Percentiles rank a stretch among this genome's conserved stretches.
Conservation (phyloP, 352 stramenopile species). For the Globisporangium rhizosaccharum region DNA sequence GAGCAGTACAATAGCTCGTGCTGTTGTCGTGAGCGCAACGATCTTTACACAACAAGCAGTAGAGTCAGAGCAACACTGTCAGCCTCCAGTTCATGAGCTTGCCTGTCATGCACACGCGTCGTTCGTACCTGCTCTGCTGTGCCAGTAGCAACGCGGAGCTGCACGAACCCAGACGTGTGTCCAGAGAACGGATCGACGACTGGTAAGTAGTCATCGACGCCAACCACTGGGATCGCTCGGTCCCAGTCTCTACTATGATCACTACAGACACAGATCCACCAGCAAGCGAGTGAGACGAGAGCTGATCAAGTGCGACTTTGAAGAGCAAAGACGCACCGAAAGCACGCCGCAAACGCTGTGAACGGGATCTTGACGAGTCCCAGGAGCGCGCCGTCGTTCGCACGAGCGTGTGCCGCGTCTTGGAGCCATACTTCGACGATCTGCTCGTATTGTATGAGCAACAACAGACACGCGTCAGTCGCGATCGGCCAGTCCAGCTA, state of each 20-base stretch:
- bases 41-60: slow-evolving; percentile 12
- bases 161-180: slow-evolving; percentile 23
- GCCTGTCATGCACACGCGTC: neutral
- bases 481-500: too few species aligned
- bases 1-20: slow-evolving; percentile 22
- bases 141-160: slow-evolving; percentile 29
- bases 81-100: neutral
- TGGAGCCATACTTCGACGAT: slow-evolving; percentile 40
- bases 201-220: slow-evolving; percentile 24
- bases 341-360: slow-evolving; percentile 12
- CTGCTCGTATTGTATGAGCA: slow-evolving; percentile 10
- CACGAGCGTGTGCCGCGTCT: neutral
- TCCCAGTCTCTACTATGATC: slow-evolving; percentile 6
- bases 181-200: slow-evolving; percentile 46
- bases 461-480: neutral
- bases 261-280: neutral
- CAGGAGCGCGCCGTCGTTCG: slow-evolving; percentile 18
- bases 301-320: too few species aligned
- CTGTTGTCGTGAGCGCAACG: slow-evolving; percentile 22
- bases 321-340: slow-evolving; percentile 19
- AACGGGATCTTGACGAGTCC: slow-evolving; percentile 33
- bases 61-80: neutral
- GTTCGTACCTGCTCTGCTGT: slow-evolving; percentile 46
- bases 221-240: slow-evolving; percentile 19
- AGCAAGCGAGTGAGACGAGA: too few species aligned